These are phyloP conservation scores for Discostella stelligeroides DNA, from an alignment of 108 stramenopile species.

Conservation along the genomic window DNA sequence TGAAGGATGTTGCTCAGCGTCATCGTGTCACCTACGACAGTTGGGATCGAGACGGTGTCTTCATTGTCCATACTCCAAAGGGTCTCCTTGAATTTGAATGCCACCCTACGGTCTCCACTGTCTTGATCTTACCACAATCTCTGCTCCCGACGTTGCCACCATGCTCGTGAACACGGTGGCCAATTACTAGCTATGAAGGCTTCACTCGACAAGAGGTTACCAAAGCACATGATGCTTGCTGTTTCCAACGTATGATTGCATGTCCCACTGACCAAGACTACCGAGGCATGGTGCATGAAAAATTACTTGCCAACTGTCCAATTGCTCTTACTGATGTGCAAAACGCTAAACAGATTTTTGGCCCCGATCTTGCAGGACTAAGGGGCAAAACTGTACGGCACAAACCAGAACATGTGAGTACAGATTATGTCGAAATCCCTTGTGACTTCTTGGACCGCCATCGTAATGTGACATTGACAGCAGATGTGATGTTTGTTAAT, in stretches of 20 bases:
- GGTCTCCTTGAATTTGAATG: neutral
- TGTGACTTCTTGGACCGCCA: conserved; percentile 14
- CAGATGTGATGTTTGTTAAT: conserved; percentile 51
- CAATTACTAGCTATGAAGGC: neutral
- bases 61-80: neutral
- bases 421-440: conserved; percentile 28
- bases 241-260: neutral
- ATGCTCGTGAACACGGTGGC: neutral
- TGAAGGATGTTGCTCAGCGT: conserved; percentile 9
- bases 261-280: conserved; percentile 2
- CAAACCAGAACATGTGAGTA: neutral
- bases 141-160: no score
- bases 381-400: conserved; percentile 23
- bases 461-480: conserved; percentile 31
- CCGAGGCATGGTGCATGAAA: neutral
- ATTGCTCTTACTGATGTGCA: conserved; percentile 30
- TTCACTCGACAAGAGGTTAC: conserved; percentile 9
- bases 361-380: conserved; percentile 24
- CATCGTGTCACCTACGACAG: conserved; percentile 28
- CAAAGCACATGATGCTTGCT: conserved; percentile 6
- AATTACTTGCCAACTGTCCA: conserved; percentile 38
- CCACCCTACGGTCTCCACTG: neutral
- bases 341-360: conserved; percentile 37
- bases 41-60: neutral
- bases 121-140: neutral